These are phyloP conservation scores for Aspergillus niger DNA, from an alignment of 2,329 filamentous ascomycete species.

Conservation along the genomic window DNA sequence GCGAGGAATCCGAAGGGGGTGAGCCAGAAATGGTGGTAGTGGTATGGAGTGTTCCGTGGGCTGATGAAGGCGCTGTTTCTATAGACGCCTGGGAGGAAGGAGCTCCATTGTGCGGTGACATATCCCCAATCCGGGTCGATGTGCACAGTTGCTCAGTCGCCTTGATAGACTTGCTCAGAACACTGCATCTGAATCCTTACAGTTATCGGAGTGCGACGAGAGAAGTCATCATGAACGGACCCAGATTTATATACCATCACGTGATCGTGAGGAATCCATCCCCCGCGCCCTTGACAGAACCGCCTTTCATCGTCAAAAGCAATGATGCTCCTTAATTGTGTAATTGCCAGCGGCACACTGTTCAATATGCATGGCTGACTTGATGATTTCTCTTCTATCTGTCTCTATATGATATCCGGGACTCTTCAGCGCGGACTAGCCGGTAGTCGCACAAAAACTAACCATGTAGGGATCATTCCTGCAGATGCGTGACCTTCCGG, in stretches of 20 bases:
- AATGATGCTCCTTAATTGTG: background rate
- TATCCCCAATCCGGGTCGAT: conserved; percentile 16
- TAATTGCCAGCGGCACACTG: background rate
- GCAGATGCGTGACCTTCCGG: conserved; percentile 1
- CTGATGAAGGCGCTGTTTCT: conserved; percentile 24
- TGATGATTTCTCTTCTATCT: background rate
- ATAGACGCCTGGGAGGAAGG: conserved; percentile 26
- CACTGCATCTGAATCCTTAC: conserved; percentile 5
- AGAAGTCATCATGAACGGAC: conserved; percentile 17
- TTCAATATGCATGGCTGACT: background rate
- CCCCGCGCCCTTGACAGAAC: background rate
- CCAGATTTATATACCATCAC: conserved; percentile 35
- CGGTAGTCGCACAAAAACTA: background rate
- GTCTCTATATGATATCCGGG: background rate
- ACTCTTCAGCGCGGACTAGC: background rate
- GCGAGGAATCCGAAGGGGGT: conserved; percentile 18
- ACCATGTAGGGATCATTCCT: background rate
- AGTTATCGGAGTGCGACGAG: background rate
- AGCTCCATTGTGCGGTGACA: conserved; percentile 30
- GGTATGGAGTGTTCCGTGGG: conserved; percentile 17
- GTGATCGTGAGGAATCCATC: conserved; percentile 22
- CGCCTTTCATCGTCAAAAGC: background rate
- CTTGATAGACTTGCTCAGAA: background rate
- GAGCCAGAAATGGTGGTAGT: conserved; percentile 15
- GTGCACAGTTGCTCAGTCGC: background rate